Evolutionary conservation across 164 flowering plant genomes (phyloP), one percentile per base, ranked within the genome.

Genomic region (Annona squamosa): DNA sequence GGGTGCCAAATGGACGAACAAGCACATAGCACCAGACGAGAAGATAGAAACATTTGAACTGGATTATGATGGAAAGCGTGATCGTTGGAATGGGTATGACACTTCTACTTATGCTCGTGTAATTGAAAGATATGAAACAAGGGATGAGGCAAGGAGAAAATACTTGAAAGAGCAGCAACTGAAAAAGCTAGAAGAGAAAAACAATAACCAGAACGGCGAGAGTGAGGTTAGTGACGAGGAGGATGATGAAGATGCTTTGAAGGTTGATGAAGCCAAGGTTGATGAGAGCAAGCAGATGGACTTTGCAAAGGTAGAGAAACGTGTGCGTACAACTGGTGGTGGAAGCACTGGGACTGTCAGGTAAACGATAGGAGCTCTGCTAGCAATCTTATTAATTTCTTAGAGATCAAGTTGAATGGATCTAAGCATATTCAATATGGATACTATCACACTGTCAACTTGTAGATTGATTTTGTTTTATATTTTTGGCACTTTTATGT

Each of bases 271-370:
- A 86, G 97, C 96, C 41, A 91, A 89, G 80, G 92, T 92, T 73
- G 96, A 91, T 73, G 97, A 91, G 68, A 90, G 94, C 79, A 88
- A 90, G 69, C 93, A 90, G 66, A 89, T 90, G 94, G 94, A 90
- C 71, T 91, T 91, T 79, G 98, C 97, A 26, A 93, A 93, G 84
- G 98, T 91, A 70, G 97, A 91, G 75, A 93, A 93, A 83, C 97
- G 94, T 88, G 98, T 93, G 70, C 94, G 96, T 13, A 93, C 98
- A 2, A 93, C 97, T 0, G 98, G 96, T 72, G 98, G 98, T 83
- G 97, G 98, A 4, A 91, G 97, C 85, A 91, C 98, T 16, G 97
- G 98, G 81, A 93, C 97, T 73, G 98, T 91, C 3, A 86, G 94
- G 97, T 88, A 73, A 45, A 41, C 12, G 66, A 68, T 18, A 44